A percentile compares a stretch with the other conserved stretches of the same genome.
These are phyloP conservation scores for Schizothecium vesticola DNA, from an alignment of 495 filamentous ascomycete genomes.

Conservation along the genomic window DNA sequence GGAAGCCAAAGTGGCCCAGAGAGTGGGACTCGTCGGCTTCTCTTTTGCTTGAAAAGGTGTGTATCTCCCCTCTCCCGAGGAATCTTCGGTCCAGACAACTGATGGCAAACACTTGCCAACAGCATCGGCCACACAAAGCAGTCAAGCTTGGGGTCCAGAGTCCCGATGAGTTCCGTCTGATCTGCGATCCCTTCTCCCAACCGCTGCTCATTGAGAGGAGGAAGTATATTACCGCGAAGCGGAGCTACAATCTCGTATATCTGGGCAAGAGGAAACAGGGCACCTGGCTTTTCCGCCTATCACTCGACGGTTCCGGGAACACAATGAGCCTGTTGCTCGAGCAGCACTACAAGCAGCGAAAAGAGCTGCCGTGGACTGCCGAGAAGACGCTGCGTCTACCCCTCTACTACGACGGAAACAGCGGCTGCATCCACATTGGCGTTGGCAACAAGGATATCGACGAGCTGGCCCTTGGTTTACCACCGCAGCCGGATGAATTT, in stretches of 20 bases:
- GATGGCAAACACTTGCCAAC: no score
- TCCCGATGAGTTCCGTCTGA: background rate
- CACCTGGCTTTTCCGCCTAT: background rate
- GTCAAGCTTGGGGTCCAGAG: no score
- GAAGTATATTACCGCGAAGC: background rate
- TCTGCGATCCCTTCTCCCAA: constrained; percentile 6
- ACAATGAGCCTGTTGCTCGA: background rate
- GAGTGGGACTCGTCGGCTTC: background rate
- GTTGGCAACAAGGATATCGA: no score
- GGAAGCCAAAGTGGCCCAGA: no score
- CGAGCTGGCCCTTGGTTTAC: no score
- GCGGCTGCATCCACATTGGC: background rate
- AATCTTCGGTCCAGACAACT: background rate
- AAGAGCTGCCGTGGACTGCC: background rate
- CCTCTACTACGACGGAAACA: constrained; percentile 2
- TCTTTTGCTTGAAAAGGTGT: background rate
- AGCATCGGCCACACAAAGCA: no score
- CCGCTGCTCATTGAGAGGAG: background rate
- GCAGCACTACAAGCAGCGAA: background rate
- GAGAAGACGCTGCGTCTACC: constrained; percentile 3
- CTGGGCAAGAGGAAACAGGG: constrained; percentile 1
- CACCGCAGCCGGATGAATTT: no score
- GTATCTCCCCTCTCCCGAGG: background rate
- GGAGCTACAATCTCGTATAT: constrained; percentile 1
- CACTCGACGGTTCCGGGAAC: background rate